Evolutionary conservation across 345 rosid genomes (phyloP).

Genomic region (Erysimum cheiranthoides): DNA sequence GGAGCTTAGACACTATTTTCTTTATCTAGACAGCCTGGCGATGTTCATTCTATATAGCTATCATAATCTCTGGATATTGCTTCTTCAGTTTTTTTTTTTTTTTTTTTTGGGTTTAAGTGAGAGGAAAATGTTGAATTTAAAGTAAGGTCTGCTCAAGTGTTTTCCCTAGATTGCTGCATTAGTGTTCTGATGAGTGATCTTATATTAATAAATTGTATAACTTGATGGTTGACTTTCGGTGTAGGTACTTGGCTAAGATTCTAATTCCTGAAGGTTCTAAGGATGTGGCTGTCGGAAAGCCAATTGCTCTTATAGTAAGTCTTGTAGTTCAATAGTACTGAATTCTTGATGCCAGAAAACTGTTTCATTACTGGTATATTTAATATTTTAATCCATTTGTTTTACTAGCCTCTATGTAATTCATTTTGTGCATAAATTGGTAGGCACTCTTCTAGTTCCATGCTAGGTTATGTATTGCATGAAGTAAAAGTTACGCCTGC

Average conservation of each 20-base stretch:
- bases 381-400: constrained; percentile 10
- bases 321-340: constrained; percentile 23
- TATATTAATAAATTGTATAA: constrained; percentile 23
- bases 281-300: constrained; percentile 54
- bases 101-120: constrained; percentile 8
- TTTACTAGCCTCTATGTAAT: constrained; percentile 33
- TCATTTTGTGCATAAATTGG: constrained; percentile 19
- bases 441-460: constrained; percentile 21
- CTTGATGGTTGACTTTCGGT: constrained; percentile 28
- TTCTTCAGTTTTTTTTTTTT: no score
- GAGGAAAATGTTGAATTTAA: constrained; percentile 28
- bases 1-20: constrained; percentile 9
- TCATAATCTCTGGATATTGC: constrained; percentile 17
- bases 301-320: constrained; percentile 51
- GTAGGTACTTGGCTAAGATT: constrained; percentile 53
- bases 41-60: constrained; percentile 24
- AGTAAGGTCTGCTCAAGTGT: constrained; percentile 15
- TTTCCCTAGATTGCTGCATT: constrained; percentile 16
- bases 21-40: constrained; percentile 18
- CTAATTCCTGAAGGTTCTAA: constrained; percentile 51
- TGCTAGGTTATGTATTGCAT: constrained; percentile 6
- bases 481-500: constrained; percentile 26
- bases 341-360: constrained; percentile 23
- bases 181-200: constrained; percentile 13
- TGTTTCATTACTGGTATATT: constrained; percentile 6